A percentile compares a stretch with the other conserved stretches of the same genome.
phyloP scores from a whole-genome alignment of 2,329 filamentous ascomycete species.

The Alternaria brassicae region DNA sequence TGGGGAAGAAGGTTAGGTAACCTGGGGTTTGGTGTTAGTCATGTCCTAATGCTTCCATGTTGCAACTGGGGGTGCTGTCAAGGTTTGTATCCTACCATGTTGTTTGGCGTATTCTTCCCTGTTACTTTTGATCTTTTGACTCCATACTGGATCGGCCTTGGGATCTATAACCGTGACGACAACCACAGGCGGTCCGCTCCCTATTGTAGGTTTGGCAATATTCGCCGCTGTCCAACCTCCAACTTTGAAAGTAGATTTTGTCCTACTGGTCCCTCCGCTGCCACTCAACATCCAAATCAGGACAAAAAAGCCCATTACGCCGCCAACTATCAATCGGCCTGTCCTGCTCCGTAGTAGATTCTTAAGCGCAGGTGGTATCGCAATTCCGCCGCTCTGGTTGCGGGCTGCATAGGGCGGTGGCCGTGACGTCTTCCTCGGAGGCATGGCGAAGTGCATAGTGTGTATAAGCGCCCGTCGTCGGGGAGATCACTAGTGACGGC shows the following conservation, averaged over 20 bases:
- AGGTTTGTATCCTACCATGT: slow-evolving; percentile 67
- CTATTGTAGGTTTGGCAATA: slow-evolving; percentile 48
- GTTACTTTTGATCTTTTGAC: slow-evolving; percentile 79
- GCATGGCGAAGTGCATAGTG: slow-evolving; percentile 84
- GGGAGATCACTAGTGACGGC: slow-evolving; percentile 16
- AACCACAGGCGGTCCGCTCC: slow-evolving; percentile 65
- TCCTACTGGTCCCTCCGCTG: slow-evolving; percentile 28
- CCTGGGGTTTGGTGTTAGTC: slow-evolving; percentile 60
- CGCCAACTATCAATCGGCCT: slow-evolving; percentile 65
- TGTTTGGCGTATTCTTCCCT: slow-evolving; percentile 81
- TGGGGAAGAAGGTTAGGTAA: slow-evolving; percentile 84
- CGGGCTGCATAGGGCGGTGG: slow-evolving; percentile 73
- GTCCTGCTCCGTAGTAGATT: slow-evolving; percentile 60
- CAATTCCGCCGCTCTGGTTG: slow-evolving; percentile 53
- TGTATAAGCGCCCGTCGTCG: slow-evolving; percentile 23
- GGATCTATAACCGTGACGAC: slow-evolving; percentile 86
- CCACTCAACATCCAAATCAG: slow-evolving; percentile 48
- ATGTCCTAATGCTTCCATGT: neutral
- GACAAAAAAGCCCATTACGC: slow-evolving; percentile 63
- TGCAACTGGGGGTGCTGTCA: neutral
- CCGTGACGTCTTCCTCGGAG: slow-evolving; percentile 81
- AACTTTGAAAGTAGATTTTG: slow-evolving; percentile 17
- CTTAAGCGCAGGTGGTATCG: slow-evolving; percentile 56
- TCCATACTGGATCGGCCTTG: slow-evolving; percentile 69
- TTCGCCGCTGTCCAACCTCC: slow-evolving; percentile 20